Conservation (phyloP, 1,139 yeast genomes). For the Candida gigantensis region DNA sequence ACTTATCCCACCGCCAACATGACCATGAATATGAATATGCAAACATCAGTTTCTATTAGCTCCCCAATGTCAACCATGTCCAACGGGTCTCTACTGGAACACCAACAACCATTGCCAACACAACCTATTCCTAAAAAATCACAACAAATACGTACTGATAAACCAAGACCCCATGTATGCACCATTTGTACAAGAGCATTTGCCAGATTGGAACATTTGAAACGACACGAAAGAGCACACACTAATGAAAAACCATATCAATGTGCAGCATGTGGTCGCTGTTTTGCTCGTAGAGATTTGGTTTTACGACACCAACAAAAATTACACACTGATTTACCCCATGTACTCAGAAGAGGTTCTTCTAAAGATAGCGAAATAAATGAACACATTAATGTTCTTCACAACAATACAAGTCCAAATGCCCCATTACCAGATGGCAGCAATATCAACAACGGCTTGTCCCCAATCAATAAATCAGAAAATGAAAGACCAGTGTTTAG, state of each 20-base stretch:
- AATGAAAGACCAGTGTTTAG: slow-evolving; percentile 21
- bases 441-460: too few relatives aligned
- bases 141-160: slow-evolving; percentile 78
- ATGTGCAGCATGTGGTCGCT: slow-evolving; percentile 52
- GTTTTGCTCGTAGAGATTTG: slow-evolving; percentile 51
- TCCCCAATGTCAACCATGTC: slow-evolving; percentile 11
- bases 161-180: slow-evolving; percentile 91
- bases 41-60: slow-evolving; percentile 11
- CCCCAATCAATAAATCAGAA: slow-evolving; percentile 6
- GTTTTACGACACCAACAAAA: slow-evolving; percentile 51
- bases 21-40: slow-evolving; percentile 13
- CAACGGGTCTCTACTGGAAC: slow-evolving; percentile 5
- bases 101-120: slow-evolving; percentile 12
- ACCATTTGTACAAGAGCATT: slow-evolving; percentile 93
- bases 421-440: slow-evolving; percentile 39
- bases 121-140: slow-evolving; percentile 89
- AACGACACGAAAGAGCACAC: slow-evolving; percentile 92
- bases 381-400: slow-evolving; percentile 46
- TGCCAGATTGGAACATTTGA: slow-evolving; percentile 91
- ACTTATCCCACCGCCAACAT: neutral
- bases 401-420: slow-evolving; percentile 44
- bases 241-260: slow-evolving; percentile 94
- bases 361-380: slow-evolving; percentile 22
- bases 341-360: slow-evolving; percentile 23
- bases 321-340: slow-evolving; percentile 31